phyloP scores from a whole-genome alignment of 2,329 filamentous ascomycete genomes.

The Pseudocercospora crystallina region DNA sequence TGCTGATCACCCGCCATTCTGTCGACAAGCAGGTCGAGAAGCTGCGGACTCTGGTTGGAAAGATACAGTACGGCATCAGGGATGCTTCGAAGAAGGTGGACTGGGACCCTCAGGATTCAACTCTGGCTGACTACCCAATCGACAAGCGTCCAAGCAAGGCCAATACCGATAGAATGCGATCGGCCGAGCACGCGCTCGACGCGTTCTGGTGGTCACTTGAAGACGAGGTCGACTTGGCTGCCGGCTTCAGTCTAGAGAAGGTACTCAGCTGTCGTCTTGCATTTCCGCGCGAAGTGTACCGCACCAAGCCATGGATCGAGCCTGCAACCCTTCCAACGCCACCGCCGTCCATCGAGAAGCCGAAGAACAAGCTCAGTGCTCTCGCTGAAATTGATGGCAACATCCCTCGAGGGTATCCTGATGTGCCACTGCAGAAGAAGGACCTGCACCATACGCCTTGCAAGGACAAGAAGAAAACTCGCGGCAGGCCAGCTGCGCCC shows the following conservation, averaged over 20 bases:
- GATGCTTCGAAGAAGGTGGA: not conserved
- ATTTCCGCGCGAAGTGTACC: conserved; percentile 40
- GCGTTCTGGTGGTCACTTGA: conserved; percentile 42
- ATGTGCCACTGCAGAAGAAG: conserved; percentile 9
- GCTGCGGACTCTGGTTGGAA: conserved; percentile 2
- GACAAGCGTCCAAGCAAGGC: conserved; percentile 49
- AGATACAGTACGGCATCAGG: conserved; percentile 8
- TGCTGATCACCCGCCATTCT: not conserved
- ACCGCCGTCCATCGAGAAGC: not conserved
- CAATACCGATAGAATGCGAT: conserved; percentile 46
- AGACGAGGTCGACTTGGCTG: conserved; percentile 12
- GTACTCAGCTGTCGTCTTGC: conserved; percentile 31
- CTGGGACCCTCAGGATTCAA: conserved; percentile 23
- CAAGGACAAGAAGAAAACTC: conserved; percentile 29
- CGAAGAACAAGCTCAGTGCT: not conserved
- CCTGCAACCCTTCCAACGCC: conserved; percentile 20
- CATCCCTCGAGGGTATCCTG: conserved; percentile 10
- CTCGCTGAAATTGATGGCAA: conserved; percentile 18
- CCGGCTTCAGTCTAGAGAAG: conserved; percentile 25
- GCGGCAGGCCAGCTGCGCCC: conserved; percentile 17
- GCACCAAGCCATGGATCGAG: conserved; percentile 53
- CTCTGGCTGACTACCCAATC: conserved; percentile 50
- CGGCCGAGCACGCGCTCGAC: conserved; percentile 52
- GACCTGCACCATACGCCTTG: conserved; percentile 8
- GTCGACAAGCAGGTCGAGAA: conserved; percentile 6